Base-by-base conservation (phyloP, 2,329 filamentous ascomycete species). In the Corinectria fuckeliana region DNA sequence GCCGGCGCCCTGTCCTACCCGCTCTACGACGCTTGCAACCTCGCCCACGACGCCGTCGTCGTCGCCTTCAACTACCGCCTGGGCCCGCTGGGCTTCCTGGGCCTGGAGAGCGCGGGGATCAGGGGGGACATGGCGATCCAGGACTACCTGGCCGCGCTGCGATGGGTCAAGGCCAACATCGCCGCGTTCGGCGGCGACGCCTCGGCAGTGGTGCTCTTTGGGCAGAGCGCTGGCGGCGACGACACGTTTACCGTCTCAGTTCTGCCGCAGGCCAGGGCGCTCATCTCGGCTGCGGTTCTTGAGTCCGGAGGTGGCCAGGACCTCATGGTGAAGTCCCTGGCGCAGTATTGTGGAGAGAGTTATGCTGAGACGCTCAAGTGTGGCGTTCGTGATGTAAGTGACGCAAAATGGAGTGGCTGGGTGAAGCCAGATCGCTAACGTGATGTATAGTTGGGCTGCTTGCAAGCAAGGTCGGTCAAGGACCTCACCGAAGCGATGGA, bases 101-200 rank as follows among this genome's bases (percentile, higher is more conserved):
- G 50, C 1, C 51, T 65, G 14, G 26, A 36, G 5, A 50, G 14
- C 6, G 63, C 61, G 4, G 61, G 61, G 9, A 56, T 67, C 5
- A 23, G 57, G 13, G 65, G 63, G 16, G 66, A 67, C 53, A 59
- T 63, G 38, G 62, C 55, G 5, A 61, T 65, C 7, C 60, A 61
- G 23, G 62, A 64, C 28, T 55, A 58, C 20, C 26, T 64, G 4
- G 49, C 50, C 11, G 62, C 62, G 5, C 34, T 64, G 4, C 30
- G 38, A 14, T 64, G 62, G 62, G 58, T 64, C 2, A 59, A 62
- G 26, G 28, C 41, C 7, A 67, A 68, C 18, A 61, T 66, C 32
- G 59, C 20, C 5, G 49, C 55, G 6, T 64, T 82, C 58, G 76
- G 76, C 7, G 81, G 81, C 14, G 76, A 83, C 61, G 36, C 74